A percentile compares a stretch with the other conserved stretches of the same genome.
phyloP scores from a whole-genome alignment of 139 green algal species.

The Tetradesmus obliquus region DNA sequence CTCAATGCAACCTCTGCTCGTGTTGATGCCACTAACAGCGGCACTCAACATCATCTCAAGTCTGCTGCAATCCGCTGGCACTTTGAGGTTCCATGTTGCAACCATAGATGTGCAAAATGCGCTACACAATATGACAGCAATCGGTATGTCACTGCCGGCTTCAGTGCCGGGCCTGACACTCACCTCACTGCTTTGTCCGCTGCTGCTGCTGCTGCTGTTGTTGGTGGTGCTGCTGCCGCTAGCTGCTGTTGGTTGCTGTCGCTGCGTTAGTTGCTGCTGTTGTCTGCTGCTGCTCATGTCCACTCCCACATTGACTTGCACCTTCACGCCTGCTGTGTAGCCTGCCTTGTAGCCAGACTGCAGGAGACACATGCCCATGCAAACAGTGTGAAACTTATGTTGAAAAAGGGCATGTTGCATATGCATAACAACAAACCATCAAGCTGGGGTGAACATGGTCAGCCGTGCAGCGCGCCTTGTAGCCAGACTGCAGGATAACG shows the following conservation, averaged over 20 bases:
- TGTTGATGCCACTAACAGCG: too few relatives aligned
- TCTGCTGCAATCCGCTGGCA: too few relatives aligned
- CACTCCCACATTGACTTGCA: slow-evolving; percentile 18
- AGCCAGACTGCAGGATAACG: neutral
- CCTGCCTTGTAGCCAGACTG: slow-evolving; percentile 37
- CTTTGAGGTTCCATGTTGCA: too few relatives aligned
- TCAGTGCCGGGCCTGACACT: neutral
- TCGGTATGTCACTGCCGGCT: too few relatives aligned
- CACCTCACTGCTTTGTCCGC: neutral
- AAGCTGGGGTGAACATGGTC: neutral
- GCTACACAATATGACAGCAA: too few relatives aligned
- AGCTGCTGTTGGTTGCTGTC: neutral
- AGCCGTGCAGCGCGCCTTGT: neutral
- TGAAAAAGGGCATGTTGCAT: neutral
- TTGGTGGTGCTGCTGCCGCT: neutral
- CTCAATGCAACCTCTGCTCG: too few relatives aligned
- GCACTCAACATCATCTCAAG: too few relatives aligned
- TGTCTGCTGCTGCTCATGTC: neutral
- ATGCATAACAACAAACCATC: too few relatives aligned
- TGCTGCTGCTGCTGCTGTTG: slow-evolving; percentile 11
- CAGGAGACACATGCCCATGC: neutral
- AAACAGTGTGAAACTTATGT: neutral
- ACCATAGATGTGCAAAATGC: too few relatives aligned
- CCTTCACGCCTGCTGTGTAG: slow-evolving; percentile 19
- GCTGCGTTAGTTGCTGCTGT: neutral